Evolutionary conservation across 345 rosid species (phyloP).

Genomic region (Brassica juncea): DNA sequence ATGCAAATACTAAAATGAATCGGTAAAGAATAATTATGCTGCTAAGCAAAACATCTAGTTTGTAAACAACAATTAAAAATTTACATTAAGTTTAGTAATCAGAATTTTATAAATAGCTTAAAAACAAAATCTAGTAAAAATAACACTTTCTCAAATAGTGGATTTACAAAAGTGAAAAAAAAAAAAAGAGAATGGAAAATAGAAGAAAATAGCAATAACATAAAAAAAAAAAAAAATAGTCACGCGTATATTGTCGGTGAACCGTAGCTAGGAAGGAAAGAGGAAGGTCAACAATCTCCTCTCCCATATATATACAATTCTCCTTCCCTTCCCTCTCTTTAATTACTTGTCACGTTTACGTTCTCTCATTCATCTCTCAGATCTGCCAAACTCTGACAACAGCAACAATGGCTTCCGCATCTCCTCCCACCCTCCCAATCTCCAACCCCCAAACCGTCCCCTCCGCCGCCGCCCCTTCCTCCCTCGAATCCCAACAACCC

Average conservation of each 20-base stretch:
- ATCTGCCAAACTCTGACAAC: constrained; percentile 5
- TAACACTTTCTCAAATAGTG: background rate
- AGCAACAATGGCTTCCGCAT: constrained; percentile 43
- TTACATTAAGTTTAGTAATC: too few species aligned
- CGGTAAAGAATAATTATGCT: too few species aligned
- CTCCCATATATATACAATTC: background rate
- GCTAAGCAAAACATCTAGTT: too few species aligned
- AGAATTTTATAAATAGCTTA: background rate
- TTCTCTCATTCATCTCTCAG: background rate
- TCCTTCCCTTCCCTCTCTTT: background rate
- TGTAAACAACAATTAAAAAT: too few species aligned
- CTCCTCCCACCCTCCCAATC: constrained; percentile 48
- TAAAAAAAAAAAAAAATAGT: background rate
- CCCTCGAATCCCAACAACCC: constrained; percentile 44
- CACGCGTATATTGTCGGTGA: background rate
- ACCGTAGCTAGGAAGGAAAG: constrained; percentile 3
- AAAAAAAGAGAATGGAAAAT: background rate
- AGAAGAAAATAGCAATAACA: background rate
- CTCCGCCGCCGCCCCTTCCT: constrained; percentile 37
- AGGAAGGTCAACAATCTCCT: background rate
- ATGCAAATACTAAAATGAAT: too few species aligned
- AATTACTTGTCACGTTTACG: background rate
- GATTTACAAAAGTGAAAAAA: background rate
- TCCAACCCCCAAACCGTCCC: constrained; percentile 39
- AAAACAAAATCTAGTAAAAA: background rate